phyloP scores from a whole-genome alignment of 1,284 basidiomycete species.

The Pulchroboletus neoregius region DNA sequence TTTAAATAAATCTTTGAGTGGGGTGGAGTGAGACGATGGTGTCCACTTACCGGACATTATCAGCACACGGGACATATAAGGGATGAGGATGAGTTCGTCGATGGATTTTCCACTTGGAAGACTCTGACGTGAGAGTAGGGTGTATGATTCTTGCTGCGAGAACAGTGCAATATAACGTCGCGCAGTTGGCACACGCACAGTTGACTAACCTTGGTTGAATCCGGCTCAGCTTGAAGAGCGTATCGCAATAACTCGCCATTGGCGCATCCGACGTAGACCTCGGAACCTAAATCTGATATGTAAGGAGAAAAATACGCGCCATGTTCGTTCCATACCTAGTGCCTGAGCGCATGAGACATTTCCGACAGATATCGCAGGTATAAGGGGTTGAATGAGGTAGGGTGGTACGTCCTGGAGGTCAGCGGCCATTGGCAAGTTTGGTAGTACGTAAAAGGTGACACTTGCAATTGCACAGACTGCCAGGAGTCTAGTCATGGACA shows the following conservation, averaged over 20 bases:
- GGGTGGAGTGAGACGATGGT: neutral
- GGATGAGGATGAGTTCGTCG: conserved; percentile 74
- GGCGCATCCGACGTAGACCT: conserved; percentile 71
- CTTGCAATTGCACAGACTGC: neutral
- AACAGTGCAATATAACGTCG: neutral
- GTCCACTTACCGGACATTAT: conserved; percentile 60
- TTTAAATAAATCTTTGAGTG: conserved; percentile 26
- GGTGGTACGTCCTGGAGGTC: conserved; percentile 49
- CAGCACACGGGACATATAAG: conserved; percentile 67
- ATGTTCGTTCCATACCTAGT: conserved; percentile 39
- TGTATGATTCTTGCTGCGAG: conserved; percentile 58
- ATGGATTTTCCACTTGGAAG: conserved; percentile 62
- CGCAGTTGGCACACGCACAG: neutral
- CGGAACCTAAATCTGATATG: conserved; percentile 45
- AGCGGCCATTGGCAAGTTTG: conserved; percentile 20
- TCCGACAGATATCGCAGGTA: conserved; percentile 41
- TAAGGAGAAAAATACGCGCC: conserved; percentile 11
- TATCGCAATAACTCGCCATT: conserved; percentile 71
- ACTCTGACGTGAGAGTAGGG: conserved; percentile 61
- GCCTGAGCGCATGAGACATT: conserved; percentile 42
- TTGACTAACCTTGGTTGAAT: conserved; percentile 45
- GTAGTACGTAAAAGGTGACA: conserved; percentile 19
- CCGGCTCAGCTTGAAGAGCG: conserved; percentile 51
- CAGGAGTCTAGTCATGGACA: conserved; percentile 6
- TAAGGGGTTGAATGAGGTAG: conserved; percentile 53